Evolutionary conservation across 805 yeast genomes (phyloP).

Genomic region (Torulaspora indica): DNA sequence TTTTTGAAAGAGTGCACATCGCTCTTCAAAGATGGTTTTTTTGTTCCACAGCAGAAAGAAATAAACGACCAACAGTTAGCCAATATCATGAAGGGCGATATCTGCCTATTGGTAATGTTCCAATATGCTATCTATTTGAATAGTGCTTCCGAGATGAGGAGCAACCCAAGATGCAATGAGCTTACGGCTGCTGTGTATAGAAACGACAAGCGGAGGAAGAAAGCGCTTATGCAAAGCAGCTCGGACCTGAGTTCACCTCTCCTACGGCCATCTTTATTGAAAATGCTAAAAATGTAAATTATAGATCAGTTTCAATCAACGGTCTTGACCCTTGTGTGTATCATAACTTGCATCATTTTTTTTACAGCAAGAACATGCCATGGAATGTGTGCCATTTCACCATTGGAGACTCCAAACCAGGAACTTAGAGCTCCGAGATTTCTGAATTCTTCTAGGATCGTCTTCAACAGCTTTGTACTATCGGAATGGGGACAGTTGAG

Average conservation of each 20-base stretch:
- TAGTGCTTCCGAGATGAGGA: background rate
- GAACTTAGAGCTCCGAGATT: conserved; percentile 43
- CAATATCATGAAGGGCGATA: conserved; percentile 13
- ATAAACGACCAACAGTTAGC: background rate
- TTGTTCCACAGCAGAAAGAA: conserved; percentile 6
- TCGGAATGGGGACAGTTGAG: conserved; percentile 70
- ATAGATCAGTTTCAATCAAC: conserved; percentile 1
- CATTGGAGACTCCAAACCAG: conserved; percentile 38
- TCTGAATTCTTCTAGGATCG: conserved; percentile 56
- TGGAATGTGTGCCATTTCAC: conserved; percentile 47
- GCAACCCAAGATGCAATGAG: background rate
- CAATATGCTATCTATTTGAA: conserved; percentile 5
- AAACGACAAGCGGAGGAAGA: conserved; percentile 4
- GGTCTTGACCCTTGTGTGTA: conserved; percentile 50
- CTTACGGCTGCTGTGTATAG: background rate
- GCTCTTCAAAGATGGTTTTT: conserved; percentile 12
- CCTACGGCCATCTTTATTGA: background rate
- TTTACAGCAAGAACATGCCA: conserved; percentile 71
- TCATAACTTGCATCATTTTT: conserved; percentile 53
- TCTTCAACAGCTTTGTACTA: conserved; percentile 51
- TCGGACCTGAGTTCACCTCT: background rate
- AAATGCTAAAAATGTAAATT: background rate
- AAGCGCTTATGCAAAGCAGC: background rate
- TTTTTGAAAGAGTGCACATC: conserved; percentile 11
- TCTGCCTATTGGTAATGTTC: conserved; percentile 10